Base-by-base conservation (phyloP, 805 yeast genomes). In the Metschnikowia continentalis region DNA sequence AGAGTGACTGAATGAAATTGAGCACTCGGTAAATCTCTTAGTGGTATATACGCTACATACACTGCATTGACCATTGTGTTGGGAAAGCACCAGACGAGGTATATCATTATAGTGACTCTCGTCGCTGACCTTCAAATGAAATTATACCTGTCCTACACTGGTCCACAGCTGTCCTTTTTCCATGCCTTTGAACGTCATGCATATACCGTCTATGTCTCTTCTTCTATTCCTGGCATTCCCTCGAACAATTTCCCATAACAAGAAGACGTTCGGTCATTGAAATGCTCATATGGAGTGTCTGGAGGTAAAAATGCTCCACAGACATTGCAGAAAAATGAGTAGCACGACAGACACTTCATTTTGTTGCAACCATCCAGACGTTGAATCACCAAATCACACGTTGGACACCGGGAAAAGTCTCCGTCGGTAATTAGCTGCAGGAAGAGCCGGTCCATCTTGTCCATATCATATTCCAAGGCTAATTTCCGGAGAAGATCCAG, bases 301-400 rank as follows among this genome's bases (percentile, higher is more conserved):
- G 64, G 62, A 19, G 64, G 56, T 50, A 80, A 58, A 14, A 63
- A 54, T 2, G 58, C 61, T 1, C 83, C 83, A 65, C 88, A 83
- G 8, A 81, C 41, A 52, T 77, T 79, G 59, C 88, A 83, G 54
- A 83, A 83, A 40, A 63, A 58, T 0, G 76, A 67, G 4, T 57
- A 55, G 54, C 88, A 83, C 5, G 73, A 65, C 0, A 70, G 55
- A 58, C 89, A 83, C 36, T 69, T 71, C 84, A 83, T 81, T 58
- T 80, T 81, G 58, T 82, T 83, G 61, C 88, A 83, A 5, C 88
- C 89, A 55, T 82, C 86, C 22, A 75, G 67, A 51, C 80, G 74
- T 52, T 81, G 80, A 5, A 81, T 75, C 6, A 75, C 75, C 2
- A 75, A 58, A 14, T 64, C 61, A 58, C 88, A 83, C 3, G 64